Percentiles rank a stretch among this genome's conserved stretches.
These are phyloP conservation scores for Ceratobasidium sp. DNA, from an alignment of 1,284 basidiomycete genomes.

Conservation along the genomic window DNA sequence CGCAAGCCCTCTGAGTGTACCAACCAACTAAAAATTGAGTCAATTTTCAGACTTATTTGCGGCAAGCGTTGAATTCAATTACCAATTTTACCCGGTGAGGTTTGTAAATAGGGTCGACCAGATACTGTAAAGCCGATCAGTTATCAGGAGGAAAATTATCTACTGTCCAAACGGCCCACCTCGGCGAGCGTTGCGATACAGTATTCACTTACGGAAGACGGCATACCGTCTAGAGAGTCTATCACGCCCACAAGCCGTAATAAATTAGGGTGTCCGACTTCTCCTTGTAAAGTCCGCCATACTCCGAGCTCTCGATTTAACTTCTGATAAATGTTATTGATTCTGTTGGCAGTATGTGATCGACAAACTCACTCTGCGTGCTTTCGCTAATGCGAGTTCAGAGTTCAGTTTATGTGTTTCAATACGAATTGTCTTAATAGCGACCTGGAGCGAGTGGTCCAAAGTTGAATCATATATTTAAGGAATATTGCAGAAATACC, in stretches of 20 bases:
- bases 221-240: constrained; percentile 14
- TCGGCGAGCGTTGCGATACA: constrained; percentile 2
- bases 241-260: constrained; percentile 12
- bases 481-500: constrained; percentile 9
- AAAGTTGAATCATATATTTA: no score
- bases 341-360: neutral
- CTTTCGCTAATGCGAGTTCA: neutral
- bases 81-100: constrained; percentile 22
- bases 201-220: constrained; percentile 28
- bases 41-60: neutral
- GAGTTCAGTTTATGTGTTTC: neutral
- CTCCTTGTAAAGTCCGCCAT: constrained; percentile 18
- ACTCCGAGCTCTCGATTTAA: constrained; percentile 22
- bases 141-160: no score
- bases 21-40: constrained; percentile 1
- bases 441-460: neutral
- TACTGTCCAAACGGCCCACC: neutral
- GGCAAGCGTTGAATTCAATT: neutral
- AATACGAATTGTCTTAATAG: neutral
- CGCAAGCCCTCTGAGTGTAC: constrained; percentile 15
- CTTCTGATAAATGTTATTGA: neutral
- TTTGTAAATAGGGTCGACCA: neutral
- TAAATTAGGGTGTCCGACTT: constrained; percentile 8
- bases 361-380: neutral
- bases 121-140: neutral